These are phyloP conservation scores for Cladosporium austrohemisphaericum DNA, from an alignment of 2,329 filamentous ascomycete species.

Conservation along the genomic window DNA sequence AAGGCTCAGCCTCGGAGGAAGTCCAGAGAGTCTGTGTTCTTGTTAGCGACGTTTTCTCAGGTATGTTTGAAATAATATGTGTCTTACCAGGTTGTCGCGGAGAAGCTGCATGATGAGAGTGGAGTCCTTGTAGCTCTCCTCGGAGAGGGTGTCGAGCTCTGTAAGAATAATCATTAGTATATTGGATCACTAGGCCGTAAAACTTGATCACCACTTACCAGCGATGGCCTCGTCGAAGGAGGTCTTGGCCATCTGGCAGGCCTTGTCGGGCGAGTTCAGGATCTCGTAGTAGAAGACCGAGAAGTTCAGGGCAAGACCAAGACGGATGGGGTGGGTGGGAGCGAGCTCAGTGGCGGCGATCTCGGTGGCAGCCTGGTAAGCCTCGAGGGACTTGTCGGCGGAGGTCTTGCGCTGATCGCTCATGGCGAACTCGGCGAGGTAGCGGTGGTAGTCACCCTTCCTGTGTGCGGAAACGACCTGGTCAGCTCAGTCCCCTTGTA, in stretches of 20 bases:
- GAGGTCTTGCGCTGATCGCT: slow-evolving; percentile 94
- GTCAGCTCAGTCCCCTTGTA: slow-evolving; percentile 14
- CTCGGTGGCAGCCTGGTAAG: slow-evolving; percentile 92
- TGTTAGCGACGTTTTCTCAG: slow-evolving; percentile 27
- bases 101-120: slow-evolving; percentile 98
- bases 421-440: slow-evolving; percentile 93
- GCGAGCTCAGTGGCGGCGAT: slow-evolving; percentile 85
- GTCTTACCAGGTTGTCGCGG: slow-evolving; percentile 81
- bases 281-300: slow-evolving; percentile 99
- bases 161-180: slow-evolving; percentile 17
- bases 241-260: slow-evolving; percentile 95
- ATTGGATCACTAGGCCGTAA: neutral
- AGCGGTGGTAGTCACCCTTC: slow-evolving; percentile 99
- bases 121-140: slow-evolving; percentile 99
- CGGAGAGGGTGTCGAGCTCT: slow-evolving; percentile 94
- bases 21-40: slow-evolving; percentile 87
- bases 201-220: slow-evolving; percentile 46
- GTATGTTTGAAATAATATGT: neutral
- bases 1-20: slow-evolving; percentile 91
- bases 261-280: slow-evolving; percentile 95
- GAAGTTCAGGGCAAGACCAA: slow-evolving; percentile 91
- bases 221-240: slow-evolving; percentile 96
- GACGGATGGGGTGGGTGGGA: slow-evolving; percentile 88
- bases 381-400: slow-evolving; percentile 90
- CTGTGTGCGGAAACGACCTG: slow-evolving; percentile 46